These are phyloP conservation scores for Globisporangium orthogonon DNA, from an alignment of 352 stramenopile species.

Conservation along the genomic window DNA sequence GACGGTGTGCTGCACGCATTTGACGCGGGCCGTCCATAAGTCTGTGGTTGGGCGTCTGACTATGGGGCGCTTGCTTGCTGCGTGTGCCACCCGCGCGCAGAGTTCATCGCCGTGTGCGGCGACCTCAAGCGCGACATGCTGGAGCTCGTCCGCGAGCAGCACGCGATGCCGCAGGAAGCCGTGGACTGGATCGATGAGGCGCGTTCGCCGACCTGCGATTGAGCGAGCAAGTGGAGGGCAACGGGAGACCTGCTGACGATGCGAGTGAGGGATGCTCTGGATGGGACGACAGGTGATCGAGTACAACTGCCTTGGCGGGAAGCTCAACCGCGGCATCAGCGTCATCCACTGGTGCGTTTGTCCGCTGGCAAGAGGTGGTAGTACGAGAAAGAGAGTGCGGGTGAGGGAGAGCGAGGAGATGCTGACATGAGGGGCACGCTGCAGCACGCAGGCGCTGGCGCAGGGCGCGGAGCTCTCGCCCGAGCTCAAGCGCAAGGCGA, in stretches of 20 bases:
- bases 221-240: too few species aligned
- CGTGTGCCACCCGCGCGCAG: slow-evolving; percentile 16
- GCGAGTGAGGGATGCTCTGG: not conserved
- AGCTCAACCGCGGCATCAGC: slow-evolving; percentile 97
- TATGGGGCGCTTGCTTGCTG: not conserved
- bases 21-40: too few species aligned
- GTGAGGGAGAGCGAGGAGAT: too few species aligned
- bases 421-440: too few species aligned
- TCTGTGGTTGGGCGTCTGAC: too few species aligned
- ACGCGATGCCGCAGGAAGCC: slow-evolving; percentile 71
- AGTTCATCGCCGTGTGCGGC: slow-evolving; percentile 70
- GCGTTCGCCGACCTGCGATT: not conserved
- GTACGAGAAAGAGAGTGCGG: not conserved
- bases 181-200: slow-evolving; percentile 70
- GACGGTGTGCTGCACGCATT: slow-evolving; percentile 16
- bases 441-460: slow-evolving; percentile 57
- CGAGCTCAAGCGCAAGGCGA: slow-evolving; percentile 79
- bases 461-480: slow-evolving; percentile 38
- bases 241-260: not conserved
- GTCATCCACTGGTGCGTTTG: slow-evolving; percentile 83
- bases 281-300: slow-evolving; percentile 61
- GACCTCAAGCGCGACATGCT: slow-evolving; percentile 78
- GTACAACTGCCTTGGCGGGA: slow-evolving; percentile 97
- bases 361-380: too few species aligned
- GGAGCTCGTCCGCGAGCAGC: slow-evolving; percentile 49